Conservation (phyloP, 371 early-diverging fungal genomes). For the Actinomortierella wolfii region DNA sequence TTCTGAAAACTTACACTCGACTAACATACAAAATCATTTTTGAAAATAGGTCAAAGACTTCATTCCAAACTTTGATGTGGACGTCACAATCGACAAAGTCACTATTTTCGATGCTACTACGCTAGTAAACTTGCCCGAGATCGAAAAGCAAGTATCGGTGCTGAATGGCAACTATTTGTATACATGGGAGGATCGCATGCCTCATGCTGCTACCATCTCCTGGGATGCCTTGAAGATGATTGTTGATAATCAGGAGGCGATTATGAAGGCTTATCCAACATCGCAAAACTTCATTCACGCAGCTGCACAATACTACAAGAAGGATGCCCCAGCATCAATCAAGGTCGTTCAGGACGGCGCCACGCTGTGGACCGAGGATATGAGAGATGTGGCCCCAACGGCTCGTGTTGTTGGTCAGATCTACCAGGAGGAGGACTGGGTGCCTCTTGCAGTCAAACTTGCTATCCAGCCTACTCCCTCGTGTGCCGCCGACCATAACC, state of each 20-base stretch:
- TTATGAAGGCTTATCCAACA: neutral
- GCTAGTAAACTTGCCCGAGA: constrained; percentile 22
- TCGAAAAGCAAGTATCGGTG: constrained; percentile 12
- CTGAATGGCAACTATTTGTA: constrained; percentile 17
- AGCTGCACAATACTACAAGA: constrained; percentile 45
- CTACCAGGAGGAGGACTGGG: constrained; percentile 39
- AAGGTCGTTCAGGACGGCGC: constrained; percentile 17
- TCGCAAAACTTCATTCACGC: constrained; percentile 34
- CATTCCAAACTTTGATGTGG: too few species aligned
- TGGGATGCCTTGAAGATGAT: constrained; percentile 14
- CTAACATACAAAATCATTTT: too few species aligned
- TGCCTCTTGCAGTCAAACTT: constrained; percentile 22
- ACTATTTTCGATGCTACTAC: constrained; percentile 38
- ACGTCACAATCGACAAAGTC: constrained; percentile 25
- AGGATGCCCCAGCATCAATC: constrained; percentile 19
- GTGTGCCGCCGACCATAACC: constrained; percentile 19
- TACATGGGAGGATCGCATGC: neutral
- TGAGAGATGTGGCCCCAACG: constrained; percentile 27
- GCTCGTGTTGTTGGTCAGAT: constrained; percentile 45
- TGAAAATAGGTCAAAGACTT: too few species aligned
- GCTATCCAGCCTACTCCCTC: constrained; percentile 16
- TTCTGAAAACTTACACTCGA: too few species aligned
- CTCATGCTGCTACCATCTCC: constrained; percentile 29
- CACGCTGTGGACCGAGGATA: constrained; percentile 24
- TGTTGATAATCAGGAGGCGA: constrained; percentile 6